Percentiles rank a stretch among this genome's conserved stretches.
These are phyloP conservation scores for Amanita pseudoporphyria DNA, from an alignment of 768 basidiomycete species.

Conservation along the genomic window DNA sequence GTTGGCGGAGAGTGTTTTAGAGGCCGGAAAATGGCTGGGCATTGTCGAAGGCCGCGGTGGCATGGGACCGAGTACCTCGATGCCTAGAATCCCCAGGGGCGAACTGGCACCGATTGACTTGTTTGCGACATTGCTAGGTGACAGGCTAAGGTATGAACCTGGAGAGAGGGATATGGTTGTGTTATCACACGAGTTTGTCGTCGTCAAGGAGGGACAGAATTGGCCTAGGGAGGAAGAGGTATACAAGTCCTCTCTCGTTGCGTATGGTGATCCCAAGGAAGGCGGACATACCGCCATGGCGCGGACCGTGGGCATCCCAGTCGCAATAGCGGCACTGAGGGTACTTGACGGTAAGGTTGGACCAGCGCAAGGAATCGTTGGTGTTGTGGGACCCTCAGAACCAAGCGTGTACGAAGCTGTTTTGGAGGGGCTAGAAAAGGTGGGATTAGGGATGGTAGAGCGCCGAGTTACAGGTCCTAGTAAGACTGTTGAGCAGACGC, in stretches of 20 bases:
- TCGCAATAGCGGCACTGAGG: slow-evolving; percentile 71
- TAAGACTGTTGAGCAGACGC: slow-evolving; percentile 2
- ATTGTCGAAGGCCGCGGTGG: slow-evolving; percentile 1
- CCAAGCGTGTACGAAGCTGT: slow-evolving; percentile 52
- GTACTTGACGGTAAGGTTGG: slow-evolving; percentile 52
- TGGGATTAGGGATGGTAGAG: slow-evolving; percentile 42
- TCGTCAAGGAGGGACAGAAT: slow-evolving; percentile 16
- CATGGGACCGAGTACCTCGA: slow-evolving; percentile 5
- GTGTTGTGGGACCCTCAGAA: slow-evolving; percentile 63
- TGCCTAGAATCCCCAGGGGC: slow-evolving; percentile 35
- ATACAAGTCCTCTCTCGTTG: slow-evolving; percentile 57
- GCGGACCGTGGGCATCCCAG: slow-evolving; percentile 80
- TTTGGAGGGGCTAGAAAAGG: slow-evolving; percentile 47
- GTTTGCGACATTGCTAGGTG: slow-evolving; percentile 61
- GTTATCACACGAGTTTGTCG: slow-evolving; percentile 74
- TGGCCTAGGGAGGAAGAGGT: slow-evolving; percentile 29
- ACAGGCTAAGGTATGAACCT: slow-evolving; percentile 57
- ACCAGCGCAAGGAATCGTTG: slow-evolving; percentile 24
- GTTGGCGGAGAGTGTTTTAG: slow-evolving; percentile 16
- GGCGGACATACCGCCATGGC: slow-evolving; percentile 65
- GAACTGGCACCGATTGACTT: slow-evolving; percentile 55
- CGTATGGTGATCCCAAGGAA: slow-evolving; percentile 39
- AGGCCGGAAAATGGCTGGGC: slow-evolving; percentile 30
- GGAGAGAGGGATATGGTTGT: slow-evolving; percentile 83
- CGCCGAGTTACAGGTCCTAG: slow-evolving; percentile 8